Conservation (phyloP, 495 filamentous ascomycete species). For the Trichoderma orchidacearum region DNA sequence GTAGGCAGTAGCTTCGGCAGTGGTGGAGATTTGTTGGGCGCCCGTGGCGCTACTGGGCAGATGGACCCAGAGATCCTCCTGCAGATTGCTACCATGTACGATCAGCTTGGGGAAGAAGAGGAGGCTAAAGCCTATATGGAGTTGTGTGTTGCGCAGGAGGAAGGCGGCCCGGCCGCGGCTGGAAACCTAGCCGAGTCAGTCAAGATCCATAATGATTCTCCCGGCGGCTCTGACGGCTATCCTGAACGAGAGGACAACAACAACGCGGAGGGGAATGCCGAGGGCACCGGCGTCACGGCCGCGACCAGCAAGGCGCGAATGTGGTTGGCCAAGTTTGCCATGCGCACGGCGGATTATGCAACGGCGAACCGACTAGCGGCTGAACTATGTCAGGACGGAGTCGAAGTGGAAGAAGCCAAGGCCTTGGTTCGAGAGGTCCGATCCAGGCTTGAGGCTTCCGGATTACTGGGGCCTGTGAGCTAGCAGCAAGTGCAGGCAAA, state of each 20-base stretch:
- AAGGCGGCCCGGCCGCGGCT: slow-evolving; percentile 31
- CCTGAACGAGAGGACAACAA: slow-evolving; percentile 21
- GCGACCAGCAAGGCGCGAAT: slow-evolving; percentile 84
- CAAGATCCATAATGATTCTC: slow-evolving; percentile 28
- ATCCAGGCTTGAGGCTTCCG: slow-evolving; percentile 53
- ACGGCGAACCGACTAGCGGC: slow-evolving; percentile 70
- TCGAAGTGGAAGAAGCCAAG: slow-evolving; percentile 97
- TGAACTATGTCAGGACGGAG: slow-evolving; percentile 89
- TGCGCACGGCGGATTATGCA: slow-evolving; percentile 55
- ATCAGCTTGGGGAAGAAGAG: slow-evolving; percentile 55
- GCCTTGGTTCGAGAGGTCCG: slow-evolving; percentile 82
- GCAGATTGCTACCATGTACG: slow-evolving; percentile 82
- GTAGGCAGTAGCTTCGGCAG: slow-evolving; percentile 32
- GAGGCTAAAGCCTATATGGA: slow-evolving; percentile 92
- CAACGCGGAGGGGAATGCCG: slow-evolving; percentile 17
- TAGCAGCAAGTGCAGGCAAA: not conserved
- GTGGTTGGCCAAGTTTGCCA: slow-evolving; percentile 82
- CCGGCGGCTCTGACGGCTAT: slow-evolving; percentile 38
- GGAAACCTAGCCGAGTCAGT: slow-evolving; percentile 34
- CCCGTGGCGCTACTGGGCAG: slow-evolving; percentile 31
- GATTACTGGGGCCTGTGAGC: slow-evolving; percentile 10
- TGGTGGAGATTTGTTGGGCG: slow-evolving; percentile 11
- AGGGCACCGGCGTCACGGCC: slow-evolving; percentile 64
- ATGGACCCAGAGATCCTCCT: slow-evolving; percentile 84
- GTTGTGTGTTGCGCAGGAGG: slow-evolving; percentile 81